Evolutionary conservation across 768 basidiomycete species (phyloP).

Genomic region (Cystofilobasidium bisporidii): DNA sequence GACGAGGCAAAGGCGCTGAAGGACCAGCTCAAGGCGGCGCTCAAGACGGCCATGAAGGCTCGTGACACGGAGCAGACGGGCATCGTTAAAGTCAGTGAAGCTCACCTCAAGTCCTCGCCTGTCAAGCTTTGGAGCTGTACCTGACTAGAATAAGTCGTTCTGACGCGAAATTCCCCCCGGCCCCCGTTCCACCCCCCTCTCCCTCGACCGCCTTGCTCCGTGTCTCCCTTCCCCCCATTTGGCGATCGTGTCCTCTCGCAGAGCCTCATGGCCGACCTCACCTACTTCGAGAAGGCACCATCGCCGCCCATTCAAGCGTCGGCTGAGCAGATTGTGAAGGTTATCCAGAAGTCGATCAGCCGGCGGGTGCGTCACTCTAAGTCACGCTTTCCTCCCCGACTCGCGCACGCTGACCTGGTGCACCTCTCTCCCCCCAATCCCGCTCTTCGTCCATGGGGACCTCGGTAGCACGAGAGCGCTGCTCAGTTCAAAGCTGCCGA

Average conservation of each 20-base stretch:
- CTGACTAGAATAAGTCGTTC: no score
- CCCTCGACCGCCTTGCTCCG: no score
- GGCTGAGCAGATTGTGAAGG: constrained; percentile 16
- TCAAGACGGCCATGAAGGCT: constrained; percentile 26
- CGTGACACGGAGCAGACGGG: constrained; percentile 7
- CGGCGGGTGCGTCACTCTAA: constrained; percentile 15
- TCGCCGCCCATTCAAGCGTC: constrained; percentile 18
- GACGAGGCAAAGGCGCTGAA: background rate
- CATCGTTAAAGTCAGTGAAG: constrained; percentile 15
- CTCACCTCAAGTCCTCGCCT: background rate
- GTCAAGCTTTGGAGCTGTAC: no score
- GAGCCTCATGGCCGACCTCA: constrained; percentile 23
- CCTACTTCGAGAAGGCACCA: constrained; percentile 18
- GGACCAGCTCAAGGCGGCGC: constrained; percentile 23
- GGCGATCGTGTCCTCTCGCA: background rate
- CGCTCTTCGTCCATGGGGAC: background rate
- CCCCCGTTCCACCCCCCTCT: no score
- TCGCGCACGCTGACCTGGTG: background rate
- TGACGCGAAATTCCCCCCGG: background rate
- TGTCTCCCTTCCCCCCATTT: no score
- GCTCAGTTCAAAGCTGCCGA: constrained; percentile 18
- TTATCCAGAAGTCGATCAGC: constrained; percentile 22
- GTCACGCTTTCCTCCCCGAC: background rate
- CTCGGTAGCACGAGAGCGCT: constrained; percentile 12
- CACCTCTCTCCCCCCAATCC: no score